Evolutionary conservation across 495 filamentous ascomycete species (phyloP), one percentile per base, ranked within the genome.

Genomic region (Penicillium roqueforti): DNA sequence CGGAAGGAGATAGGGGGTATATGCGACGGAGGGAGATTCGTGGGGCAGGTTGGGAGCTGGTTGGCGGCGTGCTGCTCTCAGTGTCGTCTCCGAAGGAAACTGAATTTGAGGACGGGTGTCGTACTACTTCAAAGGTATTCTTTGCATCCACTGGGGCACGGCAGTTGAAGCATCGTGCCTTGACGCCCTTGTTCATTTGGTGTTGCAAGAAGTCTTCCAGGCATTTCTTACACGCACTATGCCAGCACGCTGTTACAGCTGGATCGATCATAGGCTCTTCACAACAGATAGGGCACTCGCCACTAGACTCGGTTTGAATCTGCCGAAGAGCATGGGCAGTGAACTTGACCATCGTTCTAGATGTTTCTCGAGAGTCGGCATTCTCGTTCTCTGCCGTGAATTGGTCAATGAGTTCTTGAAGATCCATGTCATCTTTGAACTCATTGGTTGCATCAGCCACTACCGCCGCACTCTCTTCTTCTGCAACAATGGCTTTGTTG

Each of bases 211-310:
- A 95, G 59, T 91, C 84, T 4, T 89, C 70, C 22, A 96, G 77
- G 61, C 93, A 98, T 41, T 89, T 84, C 69, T 93, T 95, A 77
- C 93, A 98, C 3, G 93, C 92, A 20, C 87, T 90, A 68, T 98
- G 93, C 88, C 92, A 97, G 71, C 93, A 98, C 0, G 90, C 88
- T 0, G 93, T 96, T 1, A 98, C 92, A 1, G 89, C 86, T 53
- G 95, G 92, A 40, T 96, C 87, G 40, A 87, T 81, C 89, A 97
- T 96, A 6, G 91, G 91, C 66, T 96, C 93, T 65, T 96, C 91
- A 7, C 87, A 80, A 71, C 93, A 98, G 54, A 98, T 89, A 7
- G 93, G 92, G 63, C 93, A 98, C 70, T 98, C 93, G 47, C 87
- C 87, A 40, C 85, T 83, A 18, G 84, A 85, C 58, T 96, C 91